Evolutionary conservation across 768 basidiomycete species (phyloP), one percentile per base, ranked within the genome.

Genomic region (Psilocybe azurescens): DNA sequence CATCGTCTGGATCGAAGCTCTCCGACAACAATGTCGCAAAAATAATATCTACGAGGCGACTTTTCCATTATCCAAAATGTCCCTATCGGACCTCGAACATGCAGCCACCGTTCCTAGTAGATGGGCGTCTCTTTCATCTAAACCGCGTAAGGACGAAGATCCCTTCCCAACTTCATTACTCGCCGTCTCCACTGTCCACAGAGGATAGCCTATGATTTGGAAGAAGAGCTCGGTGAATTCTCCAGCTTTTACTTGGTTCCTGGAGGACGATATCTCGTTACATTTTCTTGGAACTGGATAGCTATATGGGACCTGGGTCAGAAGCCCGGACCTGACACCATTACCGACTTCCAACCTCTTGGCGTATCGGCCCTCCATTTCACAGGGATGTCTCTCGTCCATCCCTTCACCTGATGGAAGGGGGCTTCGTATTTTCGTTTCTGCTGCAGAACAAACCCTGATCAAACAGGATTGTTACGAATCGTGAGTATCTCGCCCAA

Each of bases 231-330:
- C 20, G 46, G 53, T 55, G 47, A 36, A 53, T 47, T 44, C 50
- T 30, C 58, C 53, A 32, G 28, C 41, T 49, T 70, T n/a, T 68
- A 63, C 50, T 63, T 76, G 30, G 62, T 76, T 32, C 72, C 75
- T 8, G 75, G 75, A 16, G 75, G 75, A 7, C 73, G 75, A 1
- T 76, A 67, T 60, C 69, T 74, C n/a, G 44, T 74, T 20, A 72
- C 69, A 1, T 58, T 66, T 7, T 55, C 65, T 8, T 47, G 48
- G 29, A 50, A 59, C 4, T 60, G 58, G 54, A 49, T 70, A 5
- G 38, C 64, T 28, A 47, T 76, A 16, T 74, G 72, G 73, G 75
- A 76, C 63, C 63, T 74, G 20, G 73, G 72, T 3, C 68, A 55
- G 20, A 39, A 60, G 30, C 51, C 60, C 11, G 59, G 67, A 11